Evolutionary conservation across 2,329 filamentous ascomycete genomes (phyloP), one percentile per base, ranked within the genome.

Genomic region (Diaporthe amygdali): DNA sequence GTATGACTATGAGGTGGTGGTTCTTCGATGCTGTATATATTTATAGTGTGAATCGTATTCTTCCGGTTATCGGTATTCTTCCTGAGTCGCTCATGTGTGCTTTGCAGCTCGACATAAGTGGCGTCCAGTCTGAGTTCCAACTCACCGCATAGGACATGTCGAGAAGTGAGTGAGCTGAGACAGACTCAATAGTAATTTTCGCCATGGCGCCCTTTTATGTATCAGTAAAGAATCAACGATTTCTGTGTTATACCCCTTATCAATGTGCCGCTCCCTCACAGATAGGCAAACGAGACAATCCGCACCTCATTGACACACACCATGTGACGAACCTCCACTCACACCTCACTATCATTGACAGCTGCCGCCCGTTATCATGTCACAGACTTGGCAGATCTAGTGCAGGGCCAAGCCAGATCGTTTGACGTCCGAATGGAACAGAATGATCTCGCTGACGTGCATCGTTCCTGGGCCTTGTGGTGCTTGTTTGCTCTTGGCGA

Each of bases 1-100:
- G 77, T 78, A 54, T 66, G 20, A 66, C 22, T 47, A 49, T 54
- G n/a, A 39, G 22, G 34, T 37, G 68, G 14, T 34, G 22, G n/a
- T 17, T 4, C 17, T 66, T 22, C 51, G 34, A 64, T 46, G n/a
- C 9, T 56, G 61, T 55, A 56, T 56, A 66, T 55, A 56, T 4
- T 39, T 27, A 17, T 68, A 25, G 52, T 37, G 49, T 25, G 37
- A 56, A 56, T 56, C 12, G 7, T 30, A 46, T 6, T 25, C 3
- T 17, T 14, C n/a, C n/a, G n/a, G n/a, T n/a, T n/a, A n/a, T n/a
- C n/a, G n/a, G n/a, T 56, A n/a, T 39, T 44, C 14, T 5, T 6
- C 15, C 7, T 27, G 37, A 12, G 14, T 9, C 17, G 51, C 49
- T 20, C 12, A 15, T 15, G 1, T 39, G 27, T 56, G 5, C 20